phyloP scores from a whole-genome alignment of 129 eudicot genomes.

The Solidago caesia region DNA sequence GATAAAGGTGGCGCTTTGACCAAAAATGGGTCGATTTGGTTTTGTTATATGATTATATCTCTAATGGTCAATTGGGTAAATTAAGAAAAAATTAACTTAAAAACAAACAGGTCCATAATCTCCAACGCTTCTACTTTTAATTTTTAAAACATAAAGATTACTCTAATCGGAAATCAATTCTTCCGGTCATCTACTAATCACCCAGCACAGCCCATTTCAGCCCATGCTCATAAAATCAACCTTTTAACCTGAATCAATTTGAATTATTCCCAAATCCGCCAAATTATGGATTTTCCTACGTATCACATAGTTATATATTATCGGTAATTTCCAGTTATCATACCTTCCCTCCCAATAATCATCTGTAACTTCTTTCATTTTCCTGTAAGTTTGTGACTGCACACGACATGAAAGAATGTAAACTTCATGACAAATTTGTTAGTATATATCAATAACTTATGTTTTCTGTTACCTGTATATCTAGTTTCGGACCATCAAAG shows the following conservation, averaged over 20 bases:
- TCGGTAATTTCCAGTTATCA: conserved; percentile 6
- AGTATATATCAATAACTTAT: not conserved
- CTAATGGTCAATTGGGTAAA: not conserved
- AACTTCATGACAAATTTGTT: conserved; percentile 9
- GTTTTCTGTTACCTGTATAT: conserved; percentile 63
- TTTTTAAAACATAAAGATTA: not conserved
- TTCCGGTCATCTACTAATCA: not conserved
- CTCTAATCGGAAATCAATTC: not conserved
- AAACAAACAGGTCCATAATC: not conserved
- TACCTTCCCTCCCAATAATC: conserved; percentile 96
- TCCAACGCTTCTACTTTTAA: not conserved
- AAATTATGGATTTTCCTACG: not conserved
- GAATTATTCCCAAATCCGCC: not conserved
- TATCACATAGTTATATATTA: not conserved
- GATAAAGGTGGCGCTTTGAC: too few species aligned
- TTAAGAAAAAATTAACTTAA: too few species aligned
- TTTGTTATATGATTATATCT: not conserved
- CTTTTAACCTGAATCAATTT: not conserved
- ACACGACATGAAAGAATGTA: conserved; percentile 13
- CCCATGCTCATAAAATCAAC: not conserved
- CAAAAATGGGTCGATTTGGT: not conserved
- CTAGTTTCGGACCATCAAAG: conserved; percentile 91
- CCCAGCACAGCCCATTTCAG: not conserved
- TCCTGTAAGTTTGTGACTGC: conserved; percentile 89
- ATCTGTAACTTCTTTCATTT: conserved; percentile 68